phyloP scores from a whole-genome alignment of 116 monocot species.

The Papilionanthe hybrid region DNA sequence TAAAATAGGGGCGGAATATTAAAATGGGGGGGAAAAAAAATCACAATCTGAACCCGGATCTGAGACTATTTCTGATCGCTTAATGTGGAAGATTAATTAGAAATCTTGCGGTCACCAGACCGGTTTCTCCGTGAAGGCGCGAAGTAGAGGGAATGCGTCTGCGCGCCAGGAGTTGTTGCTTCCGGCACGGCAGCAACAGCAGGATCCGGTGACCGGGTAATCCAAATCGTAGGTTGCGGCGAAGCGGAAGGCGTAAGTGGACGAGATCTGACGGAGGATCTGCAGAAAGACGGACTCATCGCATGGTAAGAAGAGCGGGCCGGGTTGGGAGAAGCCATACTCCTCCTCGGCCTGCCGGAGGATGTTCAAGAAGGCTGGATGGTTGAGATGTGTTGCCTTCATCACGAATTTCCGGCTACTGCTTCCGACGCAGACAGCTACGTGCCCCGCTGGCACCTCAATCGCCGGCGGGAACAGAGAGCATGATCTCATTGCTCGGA shows the following conservation, averaged over 20 bases:
- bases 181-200: slow-evolving; percentile 4
- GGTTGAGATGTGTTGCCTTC: slow-evolving; percentile 34
- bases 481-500: slow-evolving; percentile 13
- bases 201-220: neutral
- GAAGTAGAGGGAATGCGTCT: slow-evolving; percentile 16
- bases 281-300: slow-evolving; percentile 35
- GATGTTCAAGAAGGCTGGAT: slow-evolving; percentile 32
- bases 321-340: slow-evolving; percentile 32
- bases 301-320: slow-evolving; percentile 47
- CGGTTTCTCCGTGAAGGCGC: slow-evolving; percentile 3
- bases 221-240: neutral
- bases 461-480: neutral
- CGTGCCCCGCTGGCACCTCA: slow-evolving; percentile 42
- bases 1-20: neutral
- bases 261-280: slow-evolving; percentile 20
- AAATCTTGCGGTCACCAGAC: slow-evolving; percentile 11
- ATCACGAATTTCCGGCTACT: slow-evolving; percentile 32
- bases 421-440: slow-evolving; percentile 35
- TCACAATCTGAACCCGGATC: neutral
- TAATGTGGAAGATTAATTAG: neutral
- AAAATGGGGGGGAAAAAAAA: neutral
- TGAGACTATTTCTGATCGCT: neutral
- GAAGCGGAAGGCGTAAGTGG: neutral
- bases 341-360: slow-evolving; percentile 33
- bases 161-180: neutral